Evolutionary conservation across 176 grass and related monocot species (phyloP), one percentile per base, ranked within the genome.

Genomic region (Alopecurus myosuroides): DNA sequence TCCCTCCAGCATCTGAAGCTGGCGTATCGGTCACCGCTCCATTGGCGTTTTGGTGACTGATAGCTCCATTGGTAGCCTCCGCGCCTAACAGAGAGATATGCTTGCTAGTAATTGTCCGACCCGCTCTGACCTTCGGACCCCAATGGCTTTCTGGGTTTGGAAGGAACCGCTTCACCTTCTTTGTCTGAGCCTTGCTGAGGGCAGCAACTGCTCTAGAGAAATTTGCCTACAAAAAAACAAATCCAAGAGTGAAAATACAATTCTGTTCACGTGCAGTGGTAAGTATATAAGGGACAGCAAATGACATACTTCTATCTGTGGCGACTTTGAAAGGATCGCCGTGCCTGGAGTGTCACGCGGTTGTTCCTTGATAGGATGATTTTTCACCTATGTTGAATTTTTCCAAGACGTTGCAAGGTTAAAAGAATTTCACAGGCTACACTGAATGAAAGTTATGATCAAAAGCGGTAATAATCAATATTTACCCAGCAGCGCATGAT

Each of bases 401-500:
- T 50, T 19, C 19, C 22, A 42, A 2, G 57, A 31, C 11, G 26
- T 20, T 36, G 15, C 22, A 62, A 61, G 41, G 45, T 81, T 80
- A 77, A 19, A 55, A 60, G 0, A 36, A 77, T 50, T 45, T 69
- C 58, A 76, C 69, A 77, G 55, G 49, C 22, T 49, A 53, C 2
- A 29, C 19, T 33, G 35, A 67, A 66, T 67, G 30, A 4, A 36
- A 51, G n/a, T 17, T 48, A 39, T 82, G 49, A 51, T 55, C 55
- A 12, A 82, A 82, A 41, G 37, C 78, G 71, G 44, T 33, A 51
- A 33, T 7, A 73, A 89, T 29, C 37, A 37, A 81, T 36, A 55
- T 22, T 57, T 92, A 99, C 97, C 97, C 97, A 99, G 76, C 97
- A 99, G 36, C 94, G 89, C 97, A 99, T 96, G 74, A 96, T 99